Conservation (phyloP, 306 rosid genomes). For the Medicago arabica region DNA sequence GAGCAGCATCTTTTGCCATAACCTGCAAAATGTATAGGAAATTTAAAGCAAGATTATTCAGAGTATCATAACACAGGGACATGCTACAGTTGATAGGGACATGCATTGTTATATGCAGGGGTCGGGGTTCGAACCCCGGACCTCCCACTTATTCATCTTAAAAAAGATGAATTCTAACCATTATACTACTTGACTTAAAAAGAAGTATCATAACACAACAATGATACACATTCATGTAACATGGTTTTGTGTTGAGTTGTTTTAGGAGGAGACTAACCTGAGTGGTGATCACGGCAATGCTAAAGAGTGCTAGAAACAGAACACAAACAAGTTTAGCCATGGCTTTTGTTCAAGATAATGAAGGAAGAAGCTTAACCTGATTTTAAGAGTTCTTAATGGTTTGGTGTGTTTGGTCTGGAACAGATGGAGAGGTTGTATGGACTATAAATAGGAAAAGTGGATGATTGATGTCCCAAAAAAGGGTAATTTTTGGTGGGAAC, state of each 20-base stretch:
- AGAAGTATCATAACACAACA: background rate
- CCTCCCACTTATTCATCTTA: too few relatives aligned
- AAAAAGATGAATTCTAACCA: too few relatives aligned
- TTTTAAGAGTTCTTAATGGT: conserved; percentile 26
- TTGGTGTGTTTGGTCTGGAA: conserved; percentile 30
- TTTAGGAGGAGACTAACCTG: conserved; percentile 42
- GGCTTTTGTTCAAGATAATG: conserved; percentile 12
- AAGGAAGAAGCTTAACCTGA: conserved; percentile 1
- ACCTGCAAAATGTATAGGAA: conserved; percentile 40
- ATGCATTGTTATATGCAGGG: too few relatives aligned
- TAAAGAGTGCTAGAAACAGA: conserved; percentile 57
- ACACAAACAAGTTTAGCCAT: conserved; percentile 54
- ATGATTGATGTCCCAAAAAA: background rate
- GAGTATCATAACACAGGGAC: background rate
- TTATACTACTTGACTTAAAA: too few relatives aligned
- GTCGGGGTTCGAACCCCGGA: too few relatives aligned
- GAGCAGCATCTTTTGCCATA: conserved; percentile 52
- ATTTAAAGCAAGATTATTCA: conserved; percentile 7
- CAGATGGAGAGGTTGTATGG: conserved; percentile 27
- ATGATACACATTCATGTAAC: background rate
- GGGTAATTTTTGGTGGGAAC: background rate
- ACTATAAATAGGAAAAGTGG: conserved; percentile 48
- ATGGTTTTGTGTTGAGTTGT: background rate
- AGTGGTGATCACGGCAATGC: conserved; percentile 55
- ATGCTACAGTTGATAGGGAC: too few relatives aligned